Evolutionary conservation across 345 rosid genomes (phyloP).

Genomic region (Hibiscus mutabilis): DNA sequence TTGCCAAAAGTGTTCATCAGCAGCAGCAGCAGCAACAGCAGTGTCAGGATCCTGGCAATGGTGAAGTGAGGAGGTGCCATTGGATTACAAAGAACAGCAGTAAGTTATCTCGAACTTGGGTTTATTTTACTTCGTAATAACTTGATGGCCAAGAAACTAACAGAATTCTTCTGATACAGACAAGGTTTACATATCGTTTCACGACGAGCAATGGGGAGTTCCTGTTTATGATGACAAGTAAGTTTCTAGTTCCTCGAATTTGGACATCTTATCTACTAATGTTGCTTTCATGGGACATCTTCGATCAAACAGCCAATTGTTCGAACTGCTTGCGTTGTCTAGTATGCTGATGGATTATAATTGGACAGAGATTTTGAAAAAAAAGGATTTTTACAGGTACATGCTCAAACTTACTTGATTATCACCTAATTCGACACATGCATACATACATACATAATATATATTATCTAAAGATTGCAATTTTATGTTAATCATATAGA

Average conservation of each 20-base stretch:
- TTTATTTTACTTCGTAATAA: too few species aligned
- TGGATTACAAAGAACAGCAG: not conserved
- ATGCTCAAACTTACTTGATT: too few species aligned
- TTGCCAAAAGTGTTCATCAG: constrained; percentile 25
- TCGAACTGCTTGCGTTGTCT: constrained; percentile 80
- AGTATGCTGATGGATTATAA: constrained; percentile 98
- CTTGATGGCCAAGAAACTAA: not conserved
- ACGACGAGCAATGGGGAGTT: constrained; percentile 95
- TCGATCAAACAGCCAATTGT: constrained; percentile 53
- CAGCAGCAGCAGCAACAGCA: constrained; percentile 23
- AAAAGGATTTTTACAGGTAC: constrained; percentile 65
- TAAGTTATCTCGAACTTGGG: not conserved
- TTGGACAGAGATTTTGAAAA: constrained; percentile 90
- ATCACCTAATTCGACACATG: too few species aligned
- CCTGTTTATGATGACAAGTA: constrained; percentile 92
- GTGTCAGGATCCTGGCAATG: constrained; percentile 25
- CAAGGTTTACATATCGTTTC: constrained; percentile 73
- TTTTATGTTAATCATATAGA: constrained; percentile 27
- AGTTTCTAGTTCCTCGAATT: constrained; percentile 14
- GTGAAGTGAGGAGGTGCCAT: constrained; percentile 69
- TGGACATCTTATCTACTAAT: not conserved
- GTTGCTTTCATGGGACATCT: not conserved
- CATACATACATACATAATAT: too few species aligned
- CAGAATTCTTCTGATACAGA: constrained; percentile 37
- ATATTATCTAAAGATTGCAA: constrained; percentile 1